Percentiles rank a stretch among this genome's conserved stretches.
Evolutionary conservation across 192 early-diverging fungal genomes (phyloP).

Genomic region (Coemansia javaensis): DNA sequence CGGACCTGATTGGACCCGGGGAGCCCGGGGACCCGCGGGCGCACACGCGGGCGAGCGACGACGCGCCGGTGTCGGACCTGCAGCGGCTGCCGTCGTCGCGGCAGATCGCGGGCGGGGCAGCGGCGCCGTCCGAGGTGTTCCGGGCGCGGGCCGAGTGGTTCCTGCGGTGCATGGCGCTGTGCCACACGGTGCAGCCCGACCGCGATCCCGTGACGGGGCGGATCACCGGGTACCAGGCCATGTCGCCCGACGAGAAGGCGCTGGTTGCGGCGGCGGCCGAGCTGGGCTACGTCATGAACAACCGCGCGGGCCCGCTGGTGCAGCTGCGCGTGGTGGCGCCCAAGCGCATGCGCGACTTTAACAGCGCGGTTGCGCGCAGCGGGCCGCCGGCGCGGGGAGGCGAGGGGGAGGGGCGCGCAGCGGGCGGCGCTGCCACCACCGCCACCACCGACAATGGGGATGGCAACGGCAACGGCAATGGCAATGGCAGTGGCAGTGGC

Average conservation of each 20-base stretch:
- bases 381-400: background rate
- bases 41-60: conserved; percentile 31
- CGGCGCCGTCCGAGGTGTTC: conserved; percentile 38
- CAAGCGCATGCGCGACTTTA: conserved; percentile 46
- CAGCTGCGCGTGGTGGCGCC: conserved; percentile 48
- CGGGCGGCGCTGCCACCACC: conserved; percentile 20
- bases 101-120: conserved; percentile 12
- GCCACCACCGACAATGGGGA: too few species aligned
- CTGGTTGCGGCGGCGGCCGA: conserved; percentile 73
- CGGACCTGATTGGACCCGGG: conserved; percentile 12
- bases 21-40: conserved; percentile 13
- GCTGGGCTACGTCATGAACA: conserved; percentile 64
- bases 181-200: conserved; percentile 79
- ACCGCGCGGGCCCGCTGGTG: conserved; percentile 51
- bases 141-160: conserved; percentile 57
- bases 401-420: too few species aligned
- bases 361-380: conserved; percentile 10
- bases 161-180: conserved; percentile 69
- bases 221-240: conserved; percentile 70
- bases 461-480: too few species aligned
- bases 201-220: conserved; percentile 54
- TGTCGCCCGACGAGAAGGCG: conserved; percentile 82
- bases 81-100: conserved; percentile 36
- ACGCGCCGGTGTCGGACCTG: conserved; percentile 38
- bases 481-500: too few species aligned